Conservation (phyloP, 2,329 filamentous ascomycete genomes). For the Volutella citrinella region DNA sequence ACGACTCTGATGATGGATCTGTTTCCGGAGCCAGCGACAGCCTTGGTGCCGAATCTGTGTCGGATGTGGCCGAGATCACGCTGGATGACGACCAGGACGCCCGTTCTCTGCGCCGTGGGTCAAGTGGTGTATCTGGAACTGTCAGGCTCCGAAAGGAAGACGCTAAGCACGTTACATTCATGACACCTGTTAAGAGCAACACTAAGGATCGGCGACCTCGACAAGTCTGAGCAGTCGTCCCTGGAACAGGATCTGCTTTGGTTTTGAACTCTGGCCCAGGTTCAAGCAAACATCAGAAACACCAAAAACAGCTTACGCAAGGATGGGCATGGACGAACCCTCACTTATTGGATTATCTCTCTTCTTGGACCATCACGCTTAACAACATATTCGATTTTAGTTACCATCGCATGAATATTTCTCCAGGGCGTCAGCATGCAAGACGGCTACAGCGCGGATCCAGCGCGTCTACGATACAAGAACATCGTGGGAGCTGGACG, state of each 20-base stretch:
- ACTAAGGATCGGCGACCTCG: slow-evolving; percentile 30
- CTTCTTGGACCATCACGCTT: slow-evolving; percentile 25
- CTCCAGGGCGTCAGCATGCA: slow-evolving; percentile 14
- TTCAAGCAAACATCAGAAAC: slow-evolving; percentile 8
- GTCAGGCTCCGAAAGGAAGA: slow-evolving; percentile 54
- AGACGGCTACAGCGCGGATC: slow-evolving; percentile 18
- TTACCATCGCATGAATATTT: slow-evolving; percentile 17
- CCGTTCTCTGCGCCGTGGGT: slow-evolving; percentile 42
- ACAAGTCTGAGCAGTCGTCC: slow-evolving; percentile 21
- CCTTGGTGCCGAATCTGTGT: slow-evolving; percentile 56
- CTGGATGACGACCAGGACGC: slow-evolving; percentile 55
- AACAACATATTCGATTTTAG: slow-evolving; percentile 29
- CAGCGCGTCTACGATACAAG: slow-evolving; percentile 16
- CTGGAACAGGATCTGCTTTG: too few relatives aligned
- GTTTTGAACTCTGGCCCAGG: too few relatives aligned
- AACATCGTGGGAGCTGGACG: slow-evolving; percentile 12
- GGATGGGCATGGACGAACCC: slow-evolving; percentile 1
- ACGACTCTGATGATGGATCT: slow-evolving; percentile 64
- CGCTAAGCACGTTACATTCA: slow-evolving; percentile 53
- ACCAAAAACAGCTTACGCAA: slow-evolving; percentile 7
- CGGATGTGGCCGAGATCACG: slow-evolving; percentile 60
- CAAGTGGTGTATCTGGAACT: slow-evolving; percentile 40
- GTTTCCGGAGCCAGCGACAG: slow-evolving; percentile 56
- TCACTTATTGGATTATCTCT: slow-evolving; percentile 22
- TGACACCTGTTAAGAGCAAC: slow-evolving; percentile 46